A percentile compares a stretch with the other conserved stretches of the same genome.
These are phyloP conservation scores for Lathyrus sativus DNA, from an alignment of 306 rosid species.

Conservation along the genomic window DNA sequence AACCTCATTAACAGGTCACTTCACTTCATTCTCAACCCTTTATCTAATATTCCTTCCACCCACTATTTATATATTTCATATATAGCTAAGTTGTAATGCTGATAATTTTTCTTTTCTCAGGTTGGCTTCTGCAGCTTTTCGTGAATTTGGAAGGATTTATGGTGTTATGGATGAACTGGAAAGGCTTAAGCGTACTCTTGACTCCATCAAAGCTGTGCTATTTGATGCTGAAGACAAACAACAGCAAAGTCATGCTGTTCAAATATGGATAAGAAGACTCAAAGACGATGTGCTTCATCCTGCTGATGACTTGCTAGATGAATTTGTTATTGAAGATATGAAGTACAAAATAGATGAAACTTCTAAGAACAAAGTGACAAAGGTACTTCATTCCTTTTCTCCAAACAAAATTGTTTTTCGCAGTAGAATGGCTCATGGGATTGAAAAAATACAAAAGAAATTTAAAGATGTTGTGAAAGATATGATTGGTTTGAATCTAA, in stretches of 20 bases:
- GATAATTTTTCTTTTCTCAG: neutral
- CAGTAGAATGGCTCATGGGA: neutral
- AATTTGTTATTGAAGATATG: neutral
- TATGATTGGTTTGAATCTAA: neutral
- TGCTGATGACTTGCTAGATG: constrained; percentile 11
- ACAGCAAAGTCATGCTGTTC: neutral
- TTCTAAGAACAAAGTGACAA: neutral
- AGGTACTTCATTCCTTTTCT: neutral
- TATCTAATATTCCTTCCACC: neutral
- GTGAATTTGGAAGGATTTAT: constrained; percentile 23
- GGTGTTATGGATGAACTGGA: constrained; percentile 13
- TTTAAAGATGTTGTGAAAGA: neutral
- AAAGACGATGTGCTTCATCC: constrained; percentile 1
- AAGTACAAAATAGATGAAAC: neutral
- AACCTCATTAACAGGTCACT: neutral
- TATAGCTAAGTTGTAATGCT: neutral
- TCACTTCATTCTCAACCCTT: neutral
- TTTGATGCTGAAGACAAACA: constrained; percentile 20
- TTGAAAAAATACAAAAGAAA: neutral
- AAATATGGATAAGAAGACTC: neutral
- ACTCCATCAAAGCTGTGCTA: constrained; percentile 4
- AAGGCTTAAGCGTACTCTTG: neutral
- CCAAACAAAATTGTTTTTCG: neutral
- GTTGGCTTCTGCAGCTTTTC: neutral
- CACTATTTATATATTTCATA: too few species aligned